Percentiles rank a stretch among this genome's conserved stretches.
Conservation (phyloP, 176 grass and related monocot genomes). For the Oryza glaberrima region DNA sequence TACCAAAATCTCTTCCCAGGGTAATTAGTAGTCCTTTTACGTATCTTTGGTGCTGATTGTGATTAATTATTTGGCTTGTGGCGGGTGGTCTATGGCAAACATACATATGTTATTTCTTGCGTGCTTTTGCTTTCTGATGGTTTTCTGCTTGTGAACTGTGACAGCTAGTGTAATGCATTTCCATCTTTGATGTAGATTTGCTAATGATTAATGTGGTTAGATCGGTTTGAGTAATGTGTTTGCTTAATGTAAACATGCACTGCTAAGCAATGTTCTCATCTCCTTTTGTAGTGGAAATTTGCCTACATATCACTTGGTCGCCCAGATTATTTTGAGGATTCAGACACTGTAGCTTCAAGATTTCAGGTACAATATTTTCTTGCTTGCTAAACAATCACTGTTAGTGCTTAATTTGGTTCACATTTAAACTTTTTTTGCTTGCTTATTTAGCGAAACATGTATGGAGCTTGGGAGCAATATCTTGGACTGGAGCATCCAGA, state of each 20-base stretch:
- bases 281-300: conserved; percentile 86
- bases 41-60: too few relatives aligned
- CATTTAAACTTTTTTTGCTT: background rate
- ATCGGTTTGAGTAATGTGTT: background rate
- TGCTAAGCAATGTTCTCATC: conserved; percentile 23
- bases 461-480: conserved; percentile 99
- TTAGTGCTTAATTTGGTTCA: conserved; percentile 22
- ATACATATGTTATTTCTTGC: background rate
- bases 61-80: too few relatives aligned
- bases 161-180: background rate
- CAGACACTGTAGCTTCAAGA: conserved; percentile 69
- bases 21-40: background rate
- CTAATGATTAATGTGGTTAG: background rate
- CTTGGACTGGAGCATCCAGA: conserved; percentile 92
- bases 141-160: conserved; percentile 28
- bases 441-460: conserved; percentile 81
- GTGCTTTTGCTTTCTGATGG: background rate
- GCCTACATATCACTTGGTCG: conserved; percentile 94
- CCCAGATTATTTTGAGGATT: conserved; percentile 96
- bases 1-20: too few relatives aligned
- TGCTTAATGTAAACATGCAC: background rate
- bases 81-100: too few relatives aligned
- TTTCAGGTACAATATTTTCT: conserved; percentile 73
- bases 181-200: conserved; percentile 25
- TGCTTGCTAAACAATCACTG: conserved; percentile 20